Base-by-base conservation (phyloP, 306 rosid genomes). In the Potentilla sterilis region DNA sequence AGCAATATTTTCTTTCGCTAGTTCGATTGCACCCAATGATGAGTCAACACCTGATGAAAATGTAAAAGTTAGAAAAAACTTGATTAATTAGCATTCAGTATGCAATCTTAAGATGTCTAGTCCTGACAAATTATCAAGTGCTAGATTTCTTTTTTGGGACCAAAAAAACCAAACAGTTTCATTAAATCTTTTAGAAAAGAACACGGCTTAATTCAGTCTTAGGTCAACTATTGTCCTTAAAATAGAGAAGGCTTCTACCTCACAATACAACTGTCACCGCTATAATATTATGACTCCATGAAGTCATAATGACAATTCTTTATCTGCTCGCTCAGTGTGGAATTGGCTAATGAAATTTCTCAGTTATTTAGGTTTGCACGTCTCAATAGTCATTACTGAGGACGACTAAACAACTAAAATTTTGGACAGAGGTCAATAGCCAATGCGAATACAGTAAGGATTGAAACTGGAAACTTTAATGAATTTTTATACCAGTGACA, bases 1-100 rank as follows among this genome's bases (percentile, higher is more conserved):
- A 62, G 75, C 82, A 51, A 87, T 86, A 78, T 95, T 95, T 92
- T 92, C 98, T 71, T 81, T 85, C 13, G 98, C 98, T 66, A 94
- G 90, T 80, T 88, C 96, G 81, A 95, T 78, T 43, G 96, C 96
- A n/a, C 89, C 89, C 64, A 80, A 69, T 41, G 97, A 95, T 63
- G 97, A 69, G 74, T 95, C 97, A 48, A 95, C 80, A 57, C 98
- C 96, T 95, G 77, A 73, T 3, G 73, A 70, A 67, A 24, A 71
- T n/a, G 52, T 71, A 63, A 77, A 42, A 72, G 68, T 80, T 46
- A 69, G 58, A 37, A 15, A 15, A 63, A 64, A 32, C 57, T 41
- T 7, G 12, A 66, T 69, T 6, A 80, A 66, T 69, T 6, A 80
- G 70, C 52, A 18, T 75, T 73, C 47, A 72, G 61, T 59, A 38